phyloP scores from a whole-genome alignment of 805 yeast species.

The Torulaspora gathmanii region DNA sequence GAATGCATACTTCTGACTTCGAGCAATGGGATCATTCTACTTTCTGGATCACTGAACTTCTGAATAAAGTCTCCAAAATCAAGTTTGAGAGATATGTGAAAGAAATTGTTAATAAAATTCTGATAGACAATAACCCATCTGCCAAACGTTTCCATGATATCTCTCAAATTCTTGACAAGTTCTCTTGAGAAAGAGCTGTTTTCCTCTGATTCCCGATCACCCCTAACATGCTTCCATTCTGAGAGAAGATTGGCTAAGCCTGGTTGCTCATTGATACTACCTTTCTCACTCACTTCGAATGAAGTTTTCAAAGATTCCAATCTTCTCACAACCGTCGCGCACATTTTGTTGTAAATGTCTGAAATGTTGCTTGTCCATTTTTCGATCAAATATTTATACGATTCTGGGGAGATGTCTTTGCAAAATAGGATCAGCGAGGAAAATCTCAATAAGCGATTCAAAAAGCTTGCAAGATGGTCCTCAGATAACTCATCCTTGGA shows the following conservation, averaged over 20 bases:
- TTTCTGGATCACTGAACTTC: slow-evolving; percentile 21
- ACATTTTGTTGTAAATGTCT: slow-evolving; percentile 35
- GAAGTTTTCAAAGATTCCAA: not conserved
- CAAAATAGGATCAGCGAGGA: slow-evolving; percentile 53
- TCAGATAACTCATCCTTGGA: slow-evolving; percentile 32
- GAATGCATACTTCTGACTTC: slow-evolving; percentile 40
- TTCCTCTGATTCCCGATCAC: not conserved
- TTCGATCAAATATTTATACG: slow-evolving; percentile 42
- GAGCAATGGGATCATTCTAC: slow-evolving; percentile 31
- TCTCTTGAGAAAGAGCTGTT: slow-evolving; percentile 8
- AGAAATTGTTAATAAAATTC: slow-evolving; percentile 43
- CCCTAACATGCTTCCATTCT: slow-evolving; percentile 4
- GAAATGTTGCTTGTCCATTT: slow-evolving; percentile 39
- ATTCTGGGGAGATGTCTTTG: slow-evolving; percentile 49
- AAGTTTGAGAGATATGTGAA: slow-evolving; percentile 41
- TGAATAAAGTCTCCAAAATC: slow-evolving; percentile 45
- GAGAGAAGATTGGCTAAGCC: slow-evolving; percentile 5
- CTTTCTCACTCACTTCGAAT: slow-evolving; percentile 1
- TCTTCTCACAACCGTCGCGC: slow-evolving; percentile 13
- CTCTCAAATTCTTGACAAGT: slow-evolving; percentile 11
- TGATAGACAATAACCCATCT: slow-evolving; percentile 42
- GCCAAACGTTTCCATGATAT: slow-evolving; percentile 20
- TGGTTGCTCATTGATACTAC: slow-evolving; percentile 4
- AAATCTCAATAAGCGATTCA: slow-evolving; percentile 42
- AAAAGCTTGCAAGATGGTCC: slow-evolving; percentile 29